These are phyloP conservation scores for Jaltomata sinuosa DNA, from an alignment of 257 asterid genomes.

Conservation along the genomic window DNA sequence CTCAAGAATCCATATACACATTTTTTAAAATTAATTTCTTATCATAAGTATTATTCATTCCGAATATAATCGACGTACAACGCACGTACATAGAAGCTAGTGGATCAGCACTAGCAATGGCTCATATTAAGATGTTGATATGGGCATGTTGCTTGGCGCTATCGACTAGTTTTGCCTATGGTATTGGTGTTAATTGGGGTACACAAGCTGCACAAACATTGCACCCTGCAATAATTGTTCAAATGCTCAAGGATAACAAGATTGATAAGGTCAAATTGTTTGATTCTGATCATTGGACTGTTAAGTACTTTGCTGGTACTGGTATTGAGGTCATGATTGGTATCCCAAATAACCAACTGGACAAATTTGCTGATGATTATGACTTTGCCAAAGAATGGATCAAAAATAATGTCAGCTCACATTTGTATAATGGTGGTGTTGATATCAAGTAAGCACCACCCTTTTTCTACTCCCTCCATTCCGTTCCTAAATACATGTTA, in stretches of 20 bases:
- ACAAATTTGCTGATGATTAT: constrained; percentile 23
- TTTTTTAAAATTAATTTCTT: background rate
- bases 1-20: background rate
- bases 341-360: constrained; percentile 57
- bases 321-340: constrained; percentile 85
- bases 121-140: constrained; percentile 1
- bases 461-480: background rate
- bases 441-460: constrained; percentile 37
- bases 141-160: constrained; percentile 2
- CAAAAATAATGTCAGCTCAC: constrained; percentile 42
- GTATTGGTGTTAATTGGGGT: constrained; percentile 68
- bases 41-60: background rate
- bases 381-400: constrained; percentile 59
- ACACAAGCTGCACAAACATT: constrained; percentile 52
- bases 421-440: constrained; percentile 46
- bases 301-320: constrained; percentile 39
- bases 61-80: background rate
- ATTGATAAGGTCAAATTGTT: constrained; percentile 42
- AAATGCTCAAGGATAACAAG: constrained; percentile 51
- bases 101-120: constrained; percentile 1
- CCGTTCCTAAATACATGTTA: no score
- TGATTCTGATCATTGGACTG: constrained; percentile 48
- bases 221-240: constrained; percentile 27
- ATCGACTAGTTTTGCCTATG: constrained; percentile 12
- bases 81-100: background rate